A percentile compares a stretch with the other conserved stretches of the same genome.
Conservation (phyloP, 805 yeast species). For the Saccharomycopsis sp. region DNA sequence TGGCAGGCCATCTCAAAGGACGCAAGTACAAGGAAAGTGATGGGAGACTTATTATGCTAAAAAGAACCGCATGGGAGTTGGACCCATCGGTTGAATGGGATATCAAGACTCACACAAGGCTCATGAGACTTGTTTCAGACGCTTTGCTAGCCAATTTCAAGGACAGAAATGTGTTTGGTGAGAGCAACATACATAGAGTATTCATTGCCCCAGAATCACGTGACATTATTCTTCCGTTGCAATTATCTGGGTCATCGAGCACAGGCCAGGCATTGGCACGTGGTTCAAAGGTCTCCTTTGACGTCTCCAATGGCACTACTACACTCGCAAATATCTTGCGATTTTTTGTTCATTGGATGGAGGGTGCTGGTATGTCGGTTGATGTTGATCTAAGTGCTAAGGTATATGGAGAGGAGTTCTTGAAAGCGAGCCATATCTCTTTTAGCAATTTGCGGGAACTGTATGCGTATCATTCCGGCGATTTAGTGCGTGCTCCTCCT, state of each 20-base stretch:
- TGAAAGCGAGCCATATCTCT: not conserved
- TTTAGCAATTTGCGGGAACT: not conserved
- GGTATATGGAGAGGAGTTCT: not conserved
- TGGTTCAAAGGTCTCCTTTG: not conserved
- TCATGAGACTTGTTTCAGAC: not conserved
- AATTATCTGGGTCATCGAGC: not conserved
- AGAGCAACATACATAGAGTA: not conserved
- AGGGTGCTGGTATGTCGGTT: not conserved
- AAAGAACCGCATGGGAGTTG: not conserved
- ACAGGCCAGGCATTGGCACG: not conserved
- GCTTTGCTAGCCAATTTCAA: not conserved
- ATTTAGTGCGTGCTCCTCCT: not conserved
- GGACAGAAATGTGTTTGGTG: not conserved
- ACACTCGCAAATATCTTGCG: not conserved
- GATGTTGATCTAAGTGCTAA: not conserved
- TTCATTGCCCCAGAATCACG: not conserved
- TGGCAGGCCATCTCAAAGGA: slow-evolving; percentile 1
- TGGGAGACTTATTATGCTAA: not conserved
- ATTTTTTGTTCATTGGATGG: not conserved
- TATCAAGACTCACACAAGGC: not conserved
- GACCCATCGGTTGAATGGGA: not conserved
- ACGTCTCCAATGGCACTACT: not conserved
- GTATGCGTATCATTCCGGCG: slow-evolving; percentile 1
- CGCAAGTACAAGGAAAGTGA: not conserved
- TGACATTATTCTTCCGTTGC: not conserved